These are phyloP conservation scores for Castanea mollissima DNA, from an alignment of 306 rosid genomes.

Conservation along the genomic window DNA sequence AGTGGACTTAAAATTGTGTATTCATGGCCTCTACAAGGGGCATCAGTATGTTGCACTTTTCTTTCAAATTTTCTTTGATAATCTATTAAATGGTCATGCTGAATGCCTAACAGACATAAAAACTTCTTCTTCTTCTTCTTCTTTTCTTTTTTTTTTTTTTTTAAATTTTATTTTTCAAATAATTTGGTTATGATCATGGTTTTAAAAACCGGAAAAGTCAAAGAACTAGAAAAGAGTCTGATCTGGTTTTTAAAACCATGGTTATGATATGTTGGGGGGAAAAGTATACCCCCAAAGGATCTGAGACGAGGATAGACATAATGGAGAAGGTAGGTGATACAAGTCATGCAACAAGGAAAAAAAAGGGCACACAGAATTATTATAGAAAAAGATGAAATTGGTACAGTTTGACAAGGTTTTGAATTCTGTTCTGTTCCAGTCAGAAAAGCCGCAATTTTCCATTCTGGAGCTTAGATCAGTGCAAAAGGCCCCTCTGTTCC, in stretches of 20 bases:
- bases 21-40: conserved; percentile 2
- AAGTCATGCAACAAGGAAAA: conserved; percentile 4
- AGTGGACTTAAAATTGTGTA: background rate
- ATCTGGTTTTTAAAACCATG: background rate
- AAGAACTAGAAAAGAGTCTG: too few species aligned
- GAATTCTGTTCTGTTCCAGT: too few species aligned
- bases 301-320: conserved; percentile 1
- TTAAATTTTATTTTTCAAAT: background rate
- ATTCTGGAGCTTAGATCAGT: too few species aligned
- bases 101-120: background rate
- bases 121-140: background rate
- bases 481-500: too few species aligned
- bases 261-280: background rate
- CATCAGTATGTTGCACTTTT: background rate
- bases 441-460: too few species aligned
- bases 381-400: background rate
- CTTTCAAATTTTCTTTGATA: background rate
- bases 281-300: background rate
- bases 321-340: background rate
- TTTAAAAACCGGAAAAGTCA: too few species aligned
- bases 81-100: background rate
- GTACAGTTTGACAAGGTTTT: background rate
- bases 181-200: background rate
- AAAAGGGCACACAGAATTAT: background rate
- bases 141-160: too few species aligned